A percentile compares a stretch with the other conserved stretches of the same genome.
These are phyloP conservation scores for Recurvomyces mirabilis DNA, from an alignment of 495 filamentous ascomycete genomes.

Conservation along the genomic window DNA sequence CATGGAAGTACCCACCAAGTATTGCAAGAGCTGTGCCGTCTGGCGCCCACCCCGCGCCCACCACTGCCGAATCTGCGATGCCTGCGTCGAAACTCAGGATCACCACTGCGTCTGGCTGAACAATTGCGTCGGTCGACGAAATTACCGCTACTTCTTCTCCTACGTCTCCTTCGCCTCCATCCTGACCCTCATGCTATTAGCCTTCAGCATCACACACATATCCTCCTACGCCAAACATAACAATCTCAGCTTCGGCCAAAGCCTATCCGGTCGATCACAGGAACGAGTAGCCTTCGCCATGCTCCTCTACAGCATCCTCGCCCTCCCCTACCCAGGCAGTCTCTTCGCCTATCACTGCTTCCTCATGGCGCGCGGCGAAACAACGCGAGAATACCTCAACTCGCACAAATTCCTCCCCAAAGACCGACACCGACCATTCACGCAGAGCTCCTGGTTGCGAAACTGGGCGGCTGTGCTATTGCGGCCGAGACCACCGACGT, in stretches of 20 bases:
- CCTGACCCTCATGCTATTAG: slow-evolving; percentile 65
- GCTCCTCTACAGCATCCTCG: slow-evolving; percentile 69
- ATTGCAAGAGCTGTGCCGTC: slow-evolving; percentile 91
- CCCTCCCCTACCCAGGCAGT: slow-evolving; percentile 69
- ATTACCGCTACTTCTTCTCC: slow-evolving; percentile 94
- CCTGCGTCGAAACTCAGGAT: slow-evolving; percentile 93
- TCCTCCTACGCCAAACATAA: slow-evolving; percentile 54
- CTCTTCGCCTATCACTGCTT: slow-evolving; percentile 82
- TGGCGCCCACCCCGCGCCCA: slow-evolving; percentile 94
- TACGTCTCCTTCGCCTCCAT: slow-evolving; percentile 69
- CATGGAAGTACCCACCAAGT: slow-evolving; percentile 96
- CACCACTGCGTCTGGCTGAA: slow-evolving; percentile 99
- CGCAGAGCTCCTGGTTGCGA: slow-evolving; percentile 59
- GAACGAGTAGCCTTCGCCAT: slow-evolving; percentile 79
- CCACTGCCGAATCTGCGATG: slow-evolving; percentile 93
- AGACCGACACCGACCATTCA: slow-evolving; percentile 85
- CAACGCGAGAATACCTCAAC: slow-evolving; percentile 90
- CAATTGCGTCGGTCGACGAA: slow-evolving; percentile 93
- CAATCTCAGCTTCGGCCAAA: slow-evolving; percentile 48
- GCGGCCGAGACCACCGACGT: slow-evolving; percentile 76
- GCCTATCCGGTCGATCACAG: slow-evolving; percentile 41
- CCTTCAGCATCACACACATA: slow-evolving; percentile 67
- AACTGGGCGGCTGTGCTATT: slow-evolving; percentile 77
- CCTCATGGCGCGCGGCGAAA: slow-evolving; percentile 80
- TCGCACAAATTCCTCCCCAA: slow-evolving; percentile 86